phyloP scores from a whole-genome alignment of 495 filamentous ascomycete genomes.

The Staphylotrichum longicolle region DNA sequence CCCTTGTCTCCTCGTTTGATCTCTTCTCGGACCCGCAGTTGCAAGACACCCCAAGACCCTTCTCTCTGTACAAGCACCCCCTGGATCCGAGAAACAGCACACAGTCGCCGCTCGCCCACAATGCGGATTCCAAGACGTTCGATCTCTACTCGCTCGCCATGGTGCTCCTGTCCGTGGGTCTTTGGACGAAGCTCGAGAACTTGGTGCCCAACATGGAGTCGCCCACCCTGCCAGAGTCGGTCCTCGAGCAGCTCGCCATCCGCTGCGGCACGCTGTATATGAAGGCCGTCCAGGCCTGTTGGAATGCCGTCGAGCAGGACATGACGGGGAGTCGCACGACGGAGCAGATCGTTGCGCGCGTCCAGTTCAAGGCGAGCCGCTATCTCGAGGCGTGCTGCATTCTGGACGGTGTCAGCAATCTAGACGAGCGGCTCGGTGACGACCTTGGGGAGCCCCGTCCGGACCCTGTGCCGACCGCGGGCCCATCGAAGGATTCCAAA shows the following conservation, averaged over 20 bases:
- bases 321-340: conserved; percentile 37
- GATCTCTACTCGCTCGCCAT: conserved; percentile 85
- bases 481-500: conserved; percentile 10
- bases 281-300: conserved; percentile 75
- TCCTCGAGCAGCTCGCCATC: conserved; percentile 61
- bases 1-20: conserved; percentile 77
- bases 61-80: conserved; percentile 70
- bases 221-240: conserved; percentile 41
- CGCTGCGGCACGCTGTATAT: conserved; percentile 76
- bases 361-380: conserved; percentile 43
- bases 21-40: conserved; percentile 68
- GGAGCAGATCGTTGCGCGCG: conserved; percentile 43
- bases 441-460: conserved; percentile 34
- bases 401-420: conserved; percentile 47
- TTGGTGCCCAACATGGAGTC: conserved; percentile 46
- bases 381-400: conserved; percentile 53
- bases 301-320: conserved; percentile 72
- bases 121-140: conserved; percentile 57
- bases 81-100: conserved; percentile 62
- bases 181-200: conserved; percentile 77
- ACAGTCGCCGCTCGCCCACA: conserved; percentile 47
- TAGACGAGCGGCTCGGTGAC: conserved; percentile 47
- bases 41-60: conserved; percentile 40
- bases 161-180: conserved; percentile 78
- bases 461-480: conserved; percentile 10